Percentiles rank a stretch among this genome's conserved stretches.
phyloP scores from a whole-genome alignment of 1,284 basidiomycete species.

The Sanghuangporus weigelae region DNA sequence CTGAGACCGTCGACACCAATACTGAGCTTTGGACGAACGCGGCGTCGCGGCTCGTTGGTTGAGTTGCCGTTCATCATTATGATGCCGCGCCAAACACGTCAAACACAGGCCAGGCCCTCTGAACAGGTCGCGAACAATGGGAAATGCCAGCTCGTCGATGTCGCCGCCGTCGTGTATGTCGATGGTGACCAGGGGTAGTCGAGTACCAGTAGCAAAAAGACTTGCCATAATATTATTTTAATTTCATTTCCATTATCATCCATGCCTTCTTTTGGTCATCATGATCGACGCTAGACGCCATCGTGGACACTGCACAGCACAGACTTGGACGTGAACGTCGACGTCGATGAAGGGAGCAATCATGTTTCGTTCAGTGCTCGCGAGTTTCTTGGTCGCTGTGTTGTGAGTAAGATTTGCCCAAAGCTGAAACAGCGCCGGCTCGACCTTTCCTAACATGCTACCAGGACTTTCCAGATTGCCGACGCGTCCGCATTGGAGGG shows the following conservation, averaged over 20 bases:
- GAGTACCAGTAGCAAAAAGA: not conserved
- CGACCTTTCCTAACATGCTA: not conserved
- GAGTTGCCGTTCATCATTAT: constrained; percentile 4
- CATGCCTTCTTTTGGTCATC: not conserved
- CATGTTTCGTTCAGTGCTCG: not conserved
- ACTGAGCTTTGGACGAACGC: constrained; percentile 33
- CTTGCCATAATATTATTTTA: not conserved
- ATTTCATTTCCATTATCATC: not conserved
- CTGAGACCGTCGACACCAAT: constrained; percentile 26
- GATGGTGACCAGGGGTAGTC: not conserved
- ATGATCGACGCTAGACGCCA: not conserved
- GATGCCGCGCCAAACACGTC: not conserved
- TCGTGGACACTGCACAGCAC: not conserved
- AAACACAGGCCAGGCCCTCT: not conserved
- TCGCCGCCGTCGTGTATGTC: not conserved
- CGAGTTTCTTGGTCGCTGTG: not conserved
- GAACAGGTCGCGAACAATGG: not conserved
- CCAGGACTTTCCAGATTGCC: constrained; percentile 6
- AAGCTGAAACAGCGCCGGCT: not conserved
- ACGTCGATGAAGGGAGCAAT: not conserved
- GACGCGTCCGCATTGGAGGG: constrained; percentile 7
- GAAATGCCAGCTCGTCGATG: not conserved
- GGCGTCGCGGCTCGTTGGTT: constrained; percentile 23
- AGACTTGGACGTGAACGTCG: not conserved
- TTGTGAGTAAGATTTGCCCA: not conserved